phyloP scores from a whole-genome alignment of 83 land plant species.

The Isoetes engelmannii region DNA sequence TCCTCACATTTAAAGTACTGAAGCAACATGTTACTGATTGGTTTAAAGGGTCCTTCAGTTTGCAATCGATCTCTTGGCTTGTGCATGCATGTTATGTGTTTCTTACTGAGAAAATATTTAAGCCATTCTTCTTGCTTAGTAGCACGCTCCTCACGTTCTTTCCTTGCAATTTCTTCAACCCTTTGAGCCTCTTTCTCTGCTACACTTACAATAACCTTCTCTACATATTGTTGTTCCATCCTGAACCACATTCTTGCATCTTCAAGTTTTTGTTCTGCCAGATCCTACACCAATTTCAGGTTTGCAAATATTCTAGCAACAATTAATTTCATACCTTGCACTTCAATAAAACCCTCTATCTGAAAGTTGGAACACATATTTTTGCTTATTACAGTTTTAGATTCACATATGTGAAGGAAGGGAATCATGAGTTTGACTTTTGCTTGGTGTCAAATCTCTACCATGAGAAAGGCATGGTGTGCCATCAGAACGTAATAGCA shows the following conservation, averaged over 20 bases:
- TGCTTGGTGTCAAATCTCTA: too few species aligned
- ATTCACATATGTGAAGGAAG: too few species aligned
- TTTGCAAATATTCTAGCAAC: too few species aligned
- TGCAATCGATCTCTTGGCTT: not conserved
- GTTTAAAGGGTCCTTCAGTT: not conserved
- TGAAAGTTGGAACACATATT: too few species aligned
- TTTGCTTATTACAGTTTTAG: too few species aligned
- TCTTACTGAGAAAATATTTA: not conserved
- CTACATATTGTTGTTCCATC: not conserved
- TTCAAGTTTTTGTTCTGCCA: not conserved
- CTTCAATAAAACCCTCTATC: too few species aligned
- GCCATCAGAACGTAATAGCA: too few species aligned
- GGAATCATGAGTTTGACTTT: too few species aligned
- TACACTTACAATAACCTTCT: not conserved
- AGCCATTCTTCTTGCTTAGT: not conserved
- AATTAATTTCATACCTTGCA: too few species aligned
- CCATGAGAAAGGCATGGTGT: too few species aligned
- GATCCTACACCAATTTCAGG: not conserved
- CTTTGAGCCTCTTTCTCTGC: not conserved
- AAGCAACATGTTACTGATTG: not conserved
- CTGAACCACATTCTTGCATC: not conserved
- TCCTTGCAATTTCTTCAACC: not conserved
- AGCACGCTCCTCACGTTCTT: not conserved
- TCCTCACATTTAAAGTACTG: constrained; percentile 3
- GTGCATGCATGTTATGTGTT: constrained; percentile 1